Conservation (phyloP, 768 basidiomycete genomes). For the Russula sp. region DNA sequence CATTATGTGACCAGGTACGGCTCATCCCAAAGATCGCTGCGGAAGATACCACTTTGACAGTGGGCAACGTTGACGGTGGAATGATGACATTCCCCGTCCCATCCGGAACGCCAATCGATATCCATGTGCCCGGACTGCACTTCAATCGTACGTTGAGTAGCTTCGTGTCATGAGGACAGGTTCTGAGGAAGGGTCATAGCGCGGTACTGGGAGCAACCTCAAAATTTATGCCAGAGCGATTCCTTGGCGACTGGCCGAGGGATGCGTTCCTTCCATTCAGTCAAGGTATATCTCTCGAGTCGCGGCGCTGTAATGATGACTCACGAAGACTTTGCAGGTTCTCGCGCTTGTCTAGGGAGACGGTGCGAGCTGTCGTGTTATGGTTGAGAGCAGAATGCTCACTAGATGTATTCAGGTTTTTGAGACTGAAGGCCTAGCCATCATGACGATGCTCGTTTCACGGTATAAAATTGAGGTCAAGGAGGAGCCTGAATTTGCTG, state of each 20-base stretch:
- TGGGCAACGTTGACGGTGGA: conserved; percentile 40
- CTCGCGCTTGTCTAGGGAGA: conserved; percentile 31
- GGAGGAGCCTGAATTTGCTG: conserved; percentile 48
- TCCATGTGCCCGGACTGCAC: conserved; percentile 45
- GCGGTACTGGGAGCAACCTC: conserved; percentile 54
- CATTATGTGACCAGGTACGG: conserved; percentile 39
- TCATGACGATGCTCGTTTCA: no score
- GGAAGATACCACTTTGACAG: conserved; percentile 45
- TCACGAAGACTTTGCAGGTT: conserved; percentile 9
- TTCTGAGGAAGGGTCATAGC: conserved; percentile 36
- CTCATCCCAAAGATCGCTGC: conserved; percentile 45
- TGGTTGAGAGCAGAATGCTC: neutral
- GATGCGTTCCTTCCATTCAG: conserved; percentile 39
- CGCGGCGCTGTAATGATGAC: neutral
- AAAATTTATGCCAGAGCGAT: conserved; percentile 44
- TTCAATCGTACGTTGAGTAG: conserved; percentile 45
- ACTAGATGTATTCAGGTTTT: no score
- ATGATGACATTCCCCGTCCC: conserved; percentile 44
- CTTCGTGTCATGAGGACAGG: neutral
- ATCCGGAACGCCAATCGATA: conserved; percentile 40
- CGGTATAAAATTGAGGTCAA: no score
- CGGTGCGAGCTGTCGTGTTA: conserved; percentile 16
- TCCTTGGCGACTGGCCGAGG: conserved; percentile 36
- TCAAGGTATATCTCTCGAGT: conserved; percentile 16
- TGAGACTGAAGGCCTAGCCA: no score